A percentile compares a stretch with the other conserved stretches of the same genome.
Evolutionary conservation across 2,329 filamentous ascomycete species (phyloP).

Genomic region (Polychaeton citri): DNA sequence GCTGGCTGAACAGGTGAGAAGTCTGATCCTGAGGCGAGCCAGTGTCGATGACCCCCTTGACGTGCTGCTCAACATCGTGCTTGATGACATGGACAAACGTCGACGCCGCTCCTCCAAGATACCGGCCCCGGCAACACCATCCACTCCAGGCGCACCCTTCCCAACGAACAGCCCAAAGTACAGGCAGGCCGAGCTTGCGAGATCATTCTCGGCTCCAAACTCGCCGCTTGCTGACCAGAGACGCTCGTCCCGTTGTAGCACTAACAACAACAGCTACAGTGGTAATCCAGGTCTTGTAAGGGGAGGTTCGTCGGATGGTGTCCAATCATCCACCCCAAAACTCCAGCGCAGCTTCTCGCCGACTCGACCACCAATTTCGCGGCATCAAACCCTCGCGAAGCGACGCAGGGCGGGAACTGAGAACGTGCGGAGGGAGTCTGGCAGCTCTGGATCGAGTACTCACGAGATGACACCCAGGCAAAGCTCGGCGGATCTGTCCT

Average conservation of each 20-base stretch:
- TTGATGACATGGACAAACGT: constrained; percentile 92
- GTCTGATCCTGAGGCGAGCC: constrained; percentile 75
- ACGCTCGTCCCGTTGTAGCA: constrained; percentile 35
- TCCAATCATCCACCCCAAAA: constrained; percentile 20
- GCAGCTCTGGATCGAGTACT: constrained; percentile 75
- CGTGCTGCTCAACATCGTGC: constrained; percentile 78
- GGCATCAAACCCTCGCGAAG: constrained; percentile 51
- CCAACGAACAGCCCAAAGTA: constrained; percentile 47
- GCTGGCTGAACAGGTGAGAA: constrained; percentile 79
- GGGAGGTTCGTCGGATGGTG: constrained; percentile 41
- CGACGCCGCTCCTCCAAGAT: constrained; percentile 72
- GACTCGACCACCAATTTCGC: constrained; percentile 59
- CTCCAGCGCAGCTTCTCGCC: constrained; percentile 67
- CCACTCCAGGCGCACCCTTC: constrained; percentile 45
- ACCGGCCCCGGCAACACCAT: constrained; percentile 59
- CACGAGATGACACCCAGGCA: constrained; percentile 42
- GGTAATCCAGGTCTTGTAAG: constrained; percentile 21
- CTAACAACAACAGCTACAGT: constrained; percentile 33
- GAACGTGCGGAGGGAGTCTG: constrained; percentile 77
- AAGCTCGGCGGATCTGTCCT: constrained; percentile 66
- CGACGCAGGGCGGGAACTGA: constrained; percentile 53
- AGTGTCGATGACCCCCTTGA: constrained; percentile 82
- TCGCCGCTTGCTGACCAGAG: constrained; percentile 42
- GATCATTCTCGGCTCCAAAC: constrained; percentile 55
- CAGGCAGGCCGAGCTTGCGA: constrained; percentile 52